Conservation (phyloP, 148 eudicot genomes). For the Rhododendron mucronatum region DNA sequence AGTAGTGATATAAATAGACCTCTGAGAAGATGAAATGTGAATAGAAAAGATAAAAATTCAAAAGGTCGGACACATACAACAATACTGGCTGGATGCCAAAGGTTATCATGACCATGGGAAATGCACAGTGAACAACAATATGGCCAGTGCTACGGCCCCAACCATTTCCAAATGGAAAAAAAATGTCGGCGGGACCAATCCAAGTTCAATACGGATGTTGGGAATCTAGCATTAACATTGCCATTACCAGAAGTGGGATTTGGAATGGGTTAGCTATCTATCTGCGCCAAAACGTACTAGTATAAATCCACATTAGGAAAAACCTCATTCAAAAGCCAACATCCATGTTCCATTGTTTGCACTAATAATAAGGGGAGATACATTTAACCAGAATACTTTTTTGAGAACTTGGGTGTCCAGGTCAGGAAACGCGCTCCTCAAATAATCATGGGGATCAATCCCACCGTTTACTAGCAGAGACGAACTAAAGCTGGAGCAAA, state of each 20-base stretch:
- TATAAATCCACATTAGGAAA: not conserved
- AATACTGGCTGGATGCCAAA: not conserved
- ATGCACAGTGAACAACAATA: not conserved
- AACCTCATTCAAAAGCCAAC: not conserved
- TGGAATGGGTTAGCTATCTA: not conserved
- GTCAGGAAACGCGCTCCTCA: not conserved
- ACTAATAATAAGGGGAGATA: not conserved
- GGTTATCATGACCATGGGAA: not conserved
- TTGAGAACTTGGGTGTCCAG: not conserved
- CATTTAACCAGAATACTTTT: too few relatives aligned
- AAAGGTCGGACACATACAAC: not conserved
- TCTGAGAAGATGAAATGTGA: not conserved
- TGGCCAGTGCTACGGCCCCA: not conserved
- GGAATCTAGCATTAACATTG: not conserved
- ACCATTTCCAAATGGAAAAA: not conserved
- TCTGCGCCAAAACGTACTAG: not conserved
- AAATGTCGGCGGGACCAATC: not conserved
- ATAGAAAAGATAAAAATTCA: not conserved
- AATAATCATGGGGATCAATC: not conserved
- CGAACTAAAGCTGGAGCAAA: not conserved
- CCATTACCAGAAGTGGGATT: not conserved
- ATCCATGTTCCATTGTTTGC: not conserved
- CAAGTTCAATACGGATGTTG: not conserved
- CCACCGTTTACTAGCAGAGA: not conserved
- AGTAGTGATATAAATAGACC: not conserved